Conservation (phyloP, 345 rosid species). For the Eucalyptus caleyi region DNA sequence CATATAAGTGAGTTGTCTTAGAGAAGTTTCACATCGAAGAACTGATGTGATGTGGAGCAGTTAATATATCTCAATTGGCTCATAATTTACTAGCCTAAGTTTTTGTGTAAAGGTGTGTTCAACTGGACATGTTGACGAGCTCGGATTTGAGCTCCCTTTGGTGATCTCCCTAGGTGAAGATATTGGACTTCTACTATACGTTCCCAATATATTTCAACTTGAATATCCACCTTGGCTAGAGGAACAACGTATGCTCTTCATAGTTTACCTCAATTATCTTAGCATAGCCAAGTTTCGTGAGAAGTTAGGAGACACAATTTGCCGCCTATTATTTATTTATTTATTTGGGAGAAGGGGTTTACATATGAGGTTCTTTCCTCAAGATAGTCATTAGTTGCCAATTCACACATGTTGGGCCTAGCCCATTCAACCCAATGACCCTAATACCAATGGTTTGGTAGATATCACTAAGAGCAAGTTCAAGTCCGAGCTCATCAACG, state of each 20-base stretch:
- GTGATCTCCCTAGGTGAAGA: no score
- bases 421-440: neutral
- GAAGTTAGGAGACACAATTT: neutral
- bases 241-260: neutral
- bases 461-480: neutral
- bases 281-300: neutral
- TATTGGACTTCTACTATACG: accelerated
- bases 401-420: neutral
- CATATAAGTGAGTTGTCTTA: accelerated
- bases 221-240: neutral
- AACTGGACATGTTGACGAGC: no score
- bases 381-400: neutral
- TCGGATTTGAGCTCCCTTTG: no score
- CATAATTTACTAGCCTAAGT: no score
- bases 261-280: neutral
- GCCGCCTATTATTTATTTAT: neutral
- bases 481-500: accelerated
- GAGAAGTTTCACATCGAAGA: no score
- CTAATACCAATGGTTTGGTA: neutral
- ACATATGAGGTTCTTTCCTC: neutral
- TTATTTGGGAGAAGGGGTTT: accelerated
- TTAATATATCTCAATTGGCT: no score
- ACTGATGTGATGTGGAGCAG: accelerated
- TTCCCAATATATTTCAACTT: neutral
- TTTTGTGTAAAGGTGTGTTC: no score